phyloP scores from a whole-genome alignment of 352 stramenopile species.

The Vaucheria bursata region DNA sequence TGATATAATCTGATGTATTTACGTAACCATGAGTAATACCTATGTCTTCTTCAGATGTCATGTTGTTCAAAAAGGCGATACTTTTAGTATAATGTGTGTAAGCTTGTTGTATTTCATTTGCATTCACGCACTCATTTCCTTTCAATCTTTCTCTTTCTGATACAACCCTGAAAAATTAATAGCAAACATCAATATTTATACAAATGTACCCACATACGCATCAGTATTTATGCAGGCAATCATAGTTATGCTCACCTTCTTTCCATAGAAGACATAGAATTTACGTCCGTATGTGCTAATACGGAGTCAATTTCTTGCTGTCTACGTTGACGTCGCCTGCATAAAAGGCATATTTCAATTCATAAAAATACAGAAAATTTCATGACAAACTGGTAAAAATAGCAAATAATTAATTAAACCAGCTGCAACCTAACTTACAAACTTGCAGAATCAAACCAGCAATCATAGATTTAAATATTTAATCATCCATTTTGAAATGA shows the following conservation, averaged over 20 bases:
- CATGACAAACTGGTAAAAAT: too few relatives aligned
- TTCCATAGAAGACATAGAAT: background rate
- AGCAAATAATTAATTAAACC: too few relatives aligned
- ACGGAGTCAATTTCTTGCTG: background rate
- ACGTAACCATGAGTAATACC: background rate
- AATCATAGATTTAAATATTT: too few relatives aligned
- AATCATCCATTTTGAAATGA: too few relatives aligned
- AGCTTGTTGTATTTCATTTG: conserved; percentile 8
- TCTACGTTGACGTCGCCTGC: background rate
- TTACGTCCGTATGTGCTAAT: background rate
- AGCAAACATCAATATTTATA: background rate
- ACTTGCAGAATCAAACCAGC: too few relatives aligned
- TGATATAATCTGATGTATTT: conserved; percentile 9
- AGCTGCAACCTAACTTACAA: too few relatives aligned
- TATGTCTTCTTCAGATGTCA: background rate
- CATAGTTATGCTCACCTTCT: too few relatives aligned
- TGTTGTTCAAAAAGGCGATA: background rate
- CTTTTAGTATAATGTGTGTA: conserved; percentile 16
- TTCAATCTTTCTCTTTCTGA: conserved; percentile 28
- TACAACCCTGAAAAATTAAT: background rate
- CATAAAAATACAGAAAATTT: too few relatives aligned
- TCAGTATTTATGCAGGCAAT: too few relatives aligned
- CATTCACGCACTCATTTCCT: conserved; percentile 38
- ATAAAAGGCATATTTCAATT: too few relatives aligned
- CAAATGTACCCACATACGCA: too few relatives aligned